These are phyloP conservation scores for Nothophaeocryptopus gaeumannii DNA, from an alignment of 2,329 filamentous ascomycete genomes.

Conservation along the genomic window DNA sequence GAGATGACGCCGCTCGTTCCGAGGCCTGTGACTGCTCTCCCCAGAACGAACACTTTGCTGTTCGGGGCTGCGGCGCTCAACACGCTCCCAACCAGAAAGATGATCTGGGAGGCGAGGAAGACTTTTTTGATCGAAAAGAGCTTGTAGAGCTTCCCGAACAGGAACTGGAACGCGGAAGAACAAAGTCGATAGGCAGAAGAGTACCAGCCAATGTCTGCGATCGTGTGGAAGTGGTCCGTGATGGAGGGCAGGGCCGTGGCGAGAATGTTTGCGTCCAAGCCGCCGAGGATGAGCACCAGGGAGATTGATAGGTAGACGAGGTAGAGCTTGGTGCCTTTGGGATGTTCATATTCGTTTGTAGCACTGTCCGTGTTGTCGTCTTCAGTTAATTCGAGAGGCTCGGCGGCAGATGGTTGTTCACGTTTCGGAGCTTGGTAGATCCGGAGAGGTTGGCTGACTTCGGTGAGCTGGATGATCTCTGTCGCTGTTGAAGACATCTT, in stretches of 20 bases:
- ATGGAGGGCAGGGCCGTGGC: slow-evolving; percentile 45
- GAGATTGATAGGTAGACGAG: background rate
- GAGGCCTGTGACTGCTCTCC: slow-evolving; percentile 51
- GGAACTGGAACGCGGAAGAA: slow-evolving; percentile 23
- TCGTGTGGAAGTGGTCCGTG: slow-evolving; percentile 47
- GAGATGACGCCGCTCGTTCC: slow-evolving; percentile 27
- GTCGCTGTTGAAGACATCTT: no score
- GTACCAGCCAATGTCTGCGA: slow-evolving; percentile 49
- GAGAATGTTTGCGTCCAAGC: slow-evolving; percentile 22
- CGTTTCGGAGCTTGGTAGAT: no score
- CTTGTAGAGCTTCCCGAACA: slow-evolving; percentile 33
- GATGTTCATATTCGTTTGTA: background rate
- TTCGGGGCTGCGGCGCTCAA: slow-evolving; percentile 47
- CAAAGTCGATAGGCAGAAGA: slow-evolving; percentile 19
- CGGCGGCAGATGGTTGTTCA: no score
- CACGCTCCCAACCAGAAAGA: slow-evolving; percentile 37
- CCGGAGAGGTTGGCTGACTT: no score
- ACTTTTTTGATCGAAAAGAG: slow-evolving; percentile 34
- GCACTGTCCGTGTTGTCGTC: no score
- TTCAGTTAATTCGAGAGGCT: no score
- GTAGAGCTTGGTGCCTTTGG: background rate
- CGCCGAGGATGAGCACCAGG: background rate
- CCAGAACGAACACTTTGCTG: slow-evolving; percentile 38
- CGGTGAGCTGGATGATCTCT: no score
- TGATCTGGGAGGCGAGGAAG: slow-evolving; percentile 21